Percentiles rank a stretch among this genome's conserved stretches.
Conservation (phyloP, 768 basidiomycete species). For the Saitozyma podzolica region DNA sequence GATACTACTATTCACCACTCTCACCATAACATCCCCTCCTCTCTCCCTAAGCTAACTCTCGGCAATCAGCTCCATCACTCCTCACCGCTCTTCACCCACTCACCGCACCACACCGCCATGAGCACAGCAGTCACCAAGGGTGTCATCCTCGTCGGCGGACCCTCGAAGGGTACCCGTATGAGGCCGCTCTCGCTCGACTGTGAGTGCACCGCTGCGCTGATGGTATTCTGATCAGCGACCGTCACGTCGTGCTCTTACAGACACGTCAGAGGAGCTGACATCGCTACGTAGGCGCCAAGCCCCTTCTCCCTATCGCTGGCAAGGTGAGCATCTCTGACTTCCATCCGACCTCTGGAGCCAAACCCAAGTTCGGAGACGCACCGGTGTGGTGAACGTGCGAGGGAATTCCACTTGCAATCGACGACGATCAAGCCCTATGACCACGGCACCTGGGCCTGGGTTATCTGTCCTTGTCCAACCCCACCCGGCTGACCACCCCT, state of each 20-base stretch:
- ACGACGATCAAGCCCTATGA: no score
- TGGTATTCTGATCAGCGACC: background rate
- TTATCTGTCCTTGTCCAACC: background rate
- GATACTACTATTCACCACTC: background rate
- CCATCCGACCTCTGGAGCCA: no score
- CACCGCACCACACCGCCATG: background rate
- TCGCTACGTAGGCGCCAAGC: constrained; percentile 51
- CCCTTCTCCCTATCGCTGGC: constrained; percentile 55
- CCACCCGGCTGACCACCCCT: background rate
- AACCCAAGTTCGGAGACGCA: no score
- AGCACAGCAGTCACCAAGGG: constrained; percentile 50
- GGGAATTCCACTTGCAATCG: no score
- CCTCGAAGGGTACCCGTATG: constrained; percentile 53
- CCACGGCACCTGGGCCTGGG: background rate
- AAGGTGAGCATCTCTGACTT: constrained; percentile 33
- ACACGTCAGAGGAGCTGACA: constrained; percentile 21
- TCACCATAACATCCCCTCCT: background rate
- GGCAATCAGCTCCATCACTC: background rate
- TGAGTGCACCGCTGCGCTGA: constrained; percentile 12
- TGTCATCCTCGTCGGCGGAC: constrained; percentile 53
- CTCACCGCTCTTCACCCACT: background rate
- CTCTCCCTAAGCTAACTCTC: background rate
- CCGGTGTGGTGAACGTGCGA: no score
- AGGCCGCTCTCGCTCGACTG: constrained; percentile 50
- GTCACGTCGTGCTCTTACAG: constrained; percentile 4